Base-by-base conservation (phyloP, 768 basidiomycete genomes). In the Tricholoma furcatifolium region DNA sequence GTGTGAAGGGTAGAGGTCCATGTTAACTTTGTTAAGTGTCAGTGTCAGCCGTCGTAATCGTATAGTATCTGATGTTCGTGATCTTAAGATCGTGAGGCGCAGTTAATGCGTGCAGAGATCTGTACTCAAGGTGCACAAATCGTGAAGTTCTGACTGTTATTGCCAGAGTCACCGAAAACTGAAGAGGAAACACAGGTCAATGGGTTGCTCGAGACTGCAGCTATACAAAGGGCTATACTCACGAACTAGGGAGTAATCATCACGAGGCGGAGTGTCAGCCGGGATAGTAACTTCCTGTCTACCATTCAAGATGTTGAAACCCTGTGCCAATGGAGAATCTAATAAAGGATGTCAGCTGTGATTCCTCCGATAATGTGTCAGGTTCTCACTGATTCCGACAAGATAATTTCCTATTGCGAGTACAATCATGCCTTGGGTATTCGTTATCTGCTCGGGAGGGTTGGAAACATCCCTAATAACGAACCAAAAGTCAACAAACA, bases 361-460 rank as follows among this genome's bases (percentile, higher is more conserved):
- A 30, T 20, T n/a, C 3, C 21, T n/a, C 24, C 31, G 27, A 38
- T 34, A 21, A 27, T n/a, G 21, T 44, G 18, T 14, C 32, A 11
- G 49, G 36, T 42, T 30, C 67, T 56, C 44, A 72, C 71, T 30
- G 41, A 70, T 65, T 17, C 66, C 66, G 4, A 72, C 71, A 6
- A 60, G 42, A 15, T 48, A n/a, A 43, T 50, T 53, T 4, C 62
- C 67, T 30, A 68, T 66, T 44, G 79, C 72, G 32, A 83, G 70
- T 44, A 70, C 65, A 48, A 83, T 70, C 50, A 43, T 23, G 30
- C 81, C 81, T 3, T 52, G 30, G 36, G 62, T 60, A 60, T 82
- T 82, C 18, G 81, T 82, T 56, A 83, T 77, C 51, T 81, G 62
- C 4, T 53, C 50, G 0, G 81, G 81, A 24, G 70, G 51, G 48